Evolutionary conservation across 768 basidiomycete species (phyloP).

Genomic region (Termitomyces sp.): DNA sequence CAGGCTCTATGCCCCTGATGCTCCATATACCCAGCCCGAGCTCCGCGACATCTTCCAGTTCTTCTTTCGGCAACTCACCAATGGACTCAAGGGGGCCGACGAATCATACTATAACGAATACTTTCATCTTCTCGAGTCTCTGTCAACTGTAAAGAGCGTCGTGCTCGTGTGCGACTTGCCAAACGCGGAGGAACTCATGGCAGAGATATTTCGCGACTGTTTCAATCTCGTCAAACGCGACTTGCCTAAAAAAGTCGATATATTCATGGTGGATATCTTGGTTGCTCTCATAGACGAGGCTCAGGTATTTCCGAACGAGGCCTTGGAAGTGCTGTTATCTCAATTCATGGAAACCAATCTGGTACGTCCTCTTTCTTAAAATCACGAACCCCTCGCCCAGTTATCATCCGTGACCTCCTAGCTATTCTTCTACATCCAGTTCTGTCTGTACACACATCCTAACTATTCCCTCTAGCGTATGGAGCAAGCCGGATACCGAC

Average conservation of each 20-base stretch:
- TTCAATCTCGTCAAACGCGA: conserved; percentile 77
- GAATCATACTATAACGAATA: conserved; percentile 89
- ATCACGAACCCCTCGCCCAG: not conserved
- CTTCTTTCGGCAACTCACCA: conserved; percentile 83
- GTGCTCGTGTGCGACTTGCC: conserved; percentile 92
- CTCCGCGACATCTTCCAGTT: conserved; percentile 97
- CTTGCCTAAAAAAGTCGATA: conserved; percentile 74
- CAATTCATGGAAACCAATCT: conserved; percentile 83
- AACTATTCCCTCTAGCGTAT: conserved; percentile 40
- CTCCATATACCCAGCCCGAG: conserved; percentile 87
- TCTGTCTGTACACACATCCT: not conserved
- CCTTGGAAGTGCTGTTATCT: conserved; percentile 76
- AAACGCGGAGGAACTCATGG: conserved; percentile 79
- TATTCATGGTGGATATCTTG: conserved; percentile 87
- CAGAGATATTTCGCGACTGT: conserved; percentile 78
- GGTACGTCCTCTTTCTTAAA: conserved; percentile 37
- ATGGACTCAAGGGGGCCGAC: conserved; percentile 72
- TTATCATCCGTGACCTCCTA: not conserved
- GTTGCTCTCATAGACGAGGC: conserved; percentile 88
- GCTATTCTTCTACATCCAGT: not conserved
- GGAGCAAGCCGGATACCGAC: conserved; percentile 74
- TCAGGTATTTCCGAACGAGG: conserved; percentile 68
- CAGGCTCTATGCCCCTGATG: conserved; percentile 92
- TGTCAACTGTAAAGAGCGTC: conserved; percentile 93
- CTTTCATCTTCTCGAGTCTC: conserved; percentile 89